Conservation (phyloP, 768 basidiomycete genomes). For the Suillus lakei region DNA sequence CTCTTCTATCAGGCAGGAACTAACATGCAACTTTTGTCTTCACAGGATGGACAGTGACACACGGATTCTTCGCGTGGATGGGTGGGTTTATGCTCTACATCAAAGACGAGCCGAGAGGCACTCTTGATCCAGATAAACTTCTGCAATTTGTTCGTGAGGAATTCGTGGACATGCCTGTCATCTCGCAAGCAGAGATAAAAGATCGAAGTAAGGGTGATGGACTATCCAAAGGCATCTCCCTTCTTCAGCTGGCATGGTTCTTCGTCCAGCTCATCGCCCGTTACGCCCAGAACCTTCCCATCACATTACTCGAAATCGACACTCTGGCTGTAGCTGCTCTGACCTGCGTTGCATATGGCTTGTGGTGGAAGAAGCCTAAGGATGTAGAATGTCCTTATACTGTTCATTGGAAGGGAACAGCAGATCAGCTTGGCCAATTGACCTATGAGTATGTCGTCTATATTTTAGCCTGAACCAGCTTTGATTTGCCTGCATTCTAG, state of each 20-base stretch:
- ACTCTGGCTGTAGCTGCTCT: conserved; percentile 40
- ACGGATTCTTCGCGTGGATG: too few species aligned
- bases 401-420: neutral
- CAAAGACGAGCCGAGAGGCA: too few species aligned
- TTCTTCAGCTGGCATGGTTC: too few species aligned
- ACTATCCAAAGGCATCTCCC: too few species aligned
- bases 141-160: neutral
- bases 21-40: too few species aligned
- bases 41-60: too few species aligned
- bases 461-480: neutral
- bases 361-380: conserved; percentile 51
- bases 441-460: neutral
- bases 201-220: conserved; percentile 39
- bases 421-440: neutral
- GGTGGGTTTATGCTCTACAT: too few species aligned
- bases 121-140: too few species aligned
- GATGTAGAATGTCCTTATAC: too few species aligned
- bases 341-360: conserved; percentile 35
- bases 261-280: conserved; percentile 34
- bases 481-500: neutral
- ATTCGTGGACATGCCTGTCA: neutral
- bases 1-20: too few species aligned
- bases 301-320: conserved; percentile 41
- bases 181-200: conserved; percentile 20
- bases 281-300: conserved; percentile 23